A percentile compares a stretch with the other conserved stretches of the same genome.
Evolutionary conservation across 208 protist genomes (phyloP).

Genomic region (Acanthamoeba culbertsoni): DNA sequence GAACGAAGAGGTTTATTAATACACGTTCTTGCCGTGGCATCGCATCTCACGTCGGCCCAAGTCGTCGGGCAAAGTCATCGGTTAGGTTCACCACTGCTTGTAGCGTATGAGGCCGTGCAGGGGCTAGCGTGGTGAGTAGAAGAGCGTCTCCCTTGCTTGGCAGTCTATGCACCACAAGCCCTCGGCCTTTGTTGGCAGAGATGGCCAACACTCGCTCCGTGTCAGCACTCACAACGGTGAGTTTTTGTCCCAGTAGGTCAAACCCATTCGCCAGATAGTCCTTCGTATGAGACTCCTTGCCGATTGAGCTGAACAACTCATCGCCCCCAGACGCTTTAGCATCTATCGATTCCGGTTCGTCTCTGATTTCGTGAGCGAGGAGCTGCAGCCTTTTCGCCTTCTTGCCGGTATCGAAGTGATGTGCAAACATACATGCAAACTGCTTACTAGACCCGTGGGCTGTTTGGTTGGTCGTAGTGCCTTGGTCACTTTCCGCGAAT

Average conservation of each 20-base stretch:
- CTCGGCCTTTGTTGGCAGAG: neutral
- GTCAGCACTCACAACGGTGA: neutral
- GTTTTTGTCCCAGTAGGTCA: neutral
- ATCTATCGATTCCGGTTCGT: too few species aligned
- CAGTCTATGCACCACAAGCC: slow-evolving; percentile 11
- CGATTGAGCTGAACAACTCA: neutral
- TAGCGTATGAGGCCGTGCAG: neutral
- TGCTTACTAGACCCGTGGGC: too few species aligned
- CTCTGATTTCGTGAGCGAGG: neutral
- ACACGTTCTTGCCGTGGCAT: too few species aligned
- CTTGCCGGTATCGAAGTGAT: neutral
- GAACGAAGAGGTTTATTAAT: too few species aligned
- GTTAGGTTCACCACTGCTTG: neutral
- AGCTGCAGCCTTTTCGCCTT: neutral
- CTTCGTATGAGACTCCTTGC: neutral
- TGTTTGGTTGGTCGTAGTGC: neutral
- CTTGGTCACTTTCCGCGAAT: neutral
- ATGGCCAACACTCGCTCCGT: neutral
- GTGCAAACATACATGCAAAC: neutral
- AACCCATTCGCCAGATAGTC: neutral
- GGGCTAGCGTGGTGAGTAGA: neutral
- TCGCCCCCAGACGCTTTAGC: neutral
- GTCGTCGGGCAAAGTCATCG: neutral
- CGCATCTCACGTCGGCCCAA: too few species aligned
- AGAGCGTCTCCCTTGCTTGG: neutral